These are phyloP conservation scores for Pyrus betulifolia DNA, from an alignment of 306 rosid species.

Conservation along the genomic window DNA sequence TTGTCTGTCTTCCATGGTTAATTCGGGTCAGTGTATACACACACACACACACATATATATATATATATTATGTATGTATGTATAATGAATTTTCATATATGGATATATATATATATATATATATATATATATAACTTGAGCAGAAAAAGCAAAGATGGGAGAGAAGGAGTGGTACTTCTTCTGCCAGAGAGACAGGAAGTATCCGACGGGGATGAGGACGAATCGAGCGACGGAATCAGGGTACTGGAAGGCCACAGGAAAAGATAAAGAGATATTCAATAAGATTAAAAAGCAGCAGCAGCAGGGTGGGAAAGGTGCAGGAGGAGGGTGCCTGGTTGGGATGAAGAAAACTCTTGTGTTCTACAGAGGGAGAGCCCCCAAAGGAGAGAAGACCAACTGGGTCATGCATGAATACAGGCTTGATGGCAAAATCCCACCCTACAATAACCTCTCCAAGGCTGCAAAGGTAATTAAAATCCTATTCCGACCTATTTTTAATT, in stretches of 20 bases:
- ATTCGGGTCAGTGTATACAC: not conserved
- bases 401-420: conserved; percentile 94
- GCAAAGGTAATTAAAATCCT: conserved; percentile 26
- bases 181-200: conserved; percentile 79
- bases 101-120: too few relatives aligned
- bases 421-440: conserved; percentile 45
- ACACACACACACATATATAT: too few relatives aligned
- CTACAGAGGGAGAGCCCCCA: conserved; percentile 91
- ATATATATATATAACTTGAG: not conserved
- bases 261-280: conserved; percentile 66
- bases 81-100: not conserved
- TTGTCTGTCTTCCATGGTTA: not conserved
- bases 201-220: conserved; percentile 95
- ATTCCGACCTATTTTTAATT: too few relatives aligned
- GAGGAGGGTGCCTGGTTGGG: conserved; percentile 48
- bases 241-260: conserved; percentile 97
- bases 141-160: conserved; percentile 92
- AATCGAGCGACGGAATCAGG: conserved; percentile 88
- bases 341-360: conserved; percentile 97
- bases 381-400: conserved; percentile 89
- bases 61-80: not conserved
- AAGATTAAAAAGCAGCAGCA: conserved; percentile 22
- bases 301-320: not conserved
- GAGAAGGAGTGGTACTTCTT: conserved; percentile 94
- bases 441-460: conserved; percentile 39